phyloP scores from a whole-genome alignment of 148 eudicot species.

The Mesembryanthemum crystallinum region DNA sequence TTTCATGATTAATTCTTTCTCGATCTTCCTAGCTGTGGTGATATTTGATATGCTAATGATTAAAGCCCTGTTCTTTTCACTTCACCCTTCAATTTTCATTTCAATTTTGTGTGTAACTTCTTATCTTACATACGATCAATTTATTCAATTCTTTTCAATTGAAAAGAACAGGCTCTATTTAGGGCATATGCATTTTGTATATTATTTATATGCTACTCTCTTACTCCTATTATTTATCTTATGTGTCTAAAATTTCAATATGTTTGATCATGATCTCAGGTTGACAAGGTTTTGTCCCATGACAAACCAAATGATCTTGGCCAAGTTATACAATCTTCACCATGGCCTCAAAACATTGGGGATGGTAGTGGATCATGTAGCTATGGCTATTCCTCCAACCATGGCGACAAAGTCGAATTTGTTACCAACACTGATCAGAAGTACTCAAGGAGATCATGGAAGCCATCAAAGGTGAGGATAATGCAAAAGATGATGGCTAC shows the following conservation, averaged over 20 bases:
- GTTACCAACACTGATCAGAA: conserved; percentile 13
- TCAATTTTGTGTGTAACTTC: too few relatives aligned
- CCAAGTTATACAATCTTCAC: conserved; percentile 7
- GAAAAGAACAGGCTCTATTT: too few relatives aligned
- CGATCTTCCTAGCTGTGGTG: too few relatives aligned
- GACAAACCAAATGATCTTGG: conserved; percentile 21
- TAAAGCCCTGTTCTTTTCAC: too few relatives aligned
- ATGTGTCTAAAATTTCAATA: neutral
- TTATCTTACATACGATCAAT: too few relatives aligned
- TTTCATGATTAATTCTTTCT: too few relatives aligned
- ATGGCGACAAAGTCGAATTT: conserved; percentile 12
- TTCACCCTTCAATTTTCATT: too few relatives aligned
- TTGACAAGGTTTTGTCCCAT: conserved; percentile 27
- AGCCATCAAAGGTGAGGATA: conserved; percentile 33
- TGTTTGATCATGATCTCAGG: conserved; percentile 22
- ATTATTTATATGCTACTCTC: neutral
- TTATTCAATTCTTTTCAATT: too few relatives aligned
- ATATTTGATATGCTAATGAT: too few relatives aligned
- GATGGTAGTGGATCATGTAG: conserved; percentile 15
- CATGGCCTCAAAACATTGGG: conserved; percentile 7
- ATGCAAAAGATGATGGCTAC: conserved; percentile 24
- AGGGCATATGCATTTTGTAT: neutral
- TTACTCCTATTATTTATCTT: neutral
- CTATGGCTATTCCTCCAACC: conserved; percentile 7
- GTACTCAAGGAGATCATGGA: conserved; percentile 24